Evolutionary conservation across 306 rosid genomes (phyloP).

Genomic region (Vigna unguiculata): DNA sequence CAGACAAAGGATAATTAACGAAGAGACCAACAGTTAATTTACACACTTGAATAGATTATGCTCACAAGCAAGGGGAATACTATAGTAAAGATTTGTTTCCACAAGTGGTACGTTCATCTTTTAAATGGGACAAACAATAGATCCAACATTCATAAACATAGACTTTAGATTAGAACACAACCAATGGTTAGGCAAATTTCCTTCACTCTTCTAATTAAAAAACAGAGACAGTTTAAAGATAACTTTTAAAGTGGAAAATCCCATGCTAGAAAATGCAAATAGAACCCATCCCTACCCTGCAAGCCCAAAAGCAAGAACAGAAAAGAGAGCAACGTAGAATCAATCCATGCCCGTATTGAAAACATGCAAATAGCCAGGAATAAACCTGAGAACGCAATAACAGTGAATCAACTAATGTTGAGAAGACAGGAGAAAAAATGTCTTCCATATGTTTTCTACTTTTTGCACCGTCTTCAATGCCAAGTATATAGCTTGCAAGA

Average conservation of each 20-base stretch:
- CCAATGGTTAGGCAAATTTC: conserved; percentile 4
- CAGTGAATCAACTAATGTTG: conserved; percentile 84
- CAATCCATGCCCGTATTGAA: conserved; percentile 9
- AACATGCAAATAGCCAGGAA: conserved; percentile 47
- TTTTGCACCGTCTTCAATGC: conserved; percentile 66
- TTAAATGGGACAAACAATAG: conserved; percentile 37
- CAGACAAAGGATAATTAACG: conserved; percentile 8
- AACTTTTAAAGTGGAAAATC: conserved; percentile 9
- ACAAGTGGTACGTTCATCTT: conserved; percentile 21
- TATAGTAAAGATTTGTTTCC: conserved; percentile 20
- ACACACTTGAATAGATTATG: conserved; percentile 13
- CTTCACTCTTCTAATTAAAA: conserved; percentile 7
- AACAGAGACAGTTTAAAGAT: conserved; percentile 35
- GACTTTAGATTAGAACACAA: conserved; percentile 20
- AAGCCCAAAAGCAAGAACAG: not conserved
- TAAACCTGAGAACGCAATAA: conserved; percentile 90
- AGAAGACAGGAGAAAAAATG: conserved; percentile 76
- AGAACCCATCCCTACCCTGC: not conserved
- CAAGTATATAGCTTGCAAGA: conserved; percentile 86
- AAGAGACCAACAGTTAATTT: conserved; percentile 21
- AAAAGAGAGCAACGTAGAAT: not conserved
- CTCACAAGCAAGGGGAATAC: conserved; percentile 29
- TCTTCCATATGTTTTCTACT: conserved; percentile 68
- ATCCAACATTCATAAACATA: conserved; percentile 33
- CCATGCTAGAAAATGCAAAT: not conserved